Conservation (phyloP, 192 early-diverging fungal species). For the Tieghemiomyces parasiticus region DNA sequence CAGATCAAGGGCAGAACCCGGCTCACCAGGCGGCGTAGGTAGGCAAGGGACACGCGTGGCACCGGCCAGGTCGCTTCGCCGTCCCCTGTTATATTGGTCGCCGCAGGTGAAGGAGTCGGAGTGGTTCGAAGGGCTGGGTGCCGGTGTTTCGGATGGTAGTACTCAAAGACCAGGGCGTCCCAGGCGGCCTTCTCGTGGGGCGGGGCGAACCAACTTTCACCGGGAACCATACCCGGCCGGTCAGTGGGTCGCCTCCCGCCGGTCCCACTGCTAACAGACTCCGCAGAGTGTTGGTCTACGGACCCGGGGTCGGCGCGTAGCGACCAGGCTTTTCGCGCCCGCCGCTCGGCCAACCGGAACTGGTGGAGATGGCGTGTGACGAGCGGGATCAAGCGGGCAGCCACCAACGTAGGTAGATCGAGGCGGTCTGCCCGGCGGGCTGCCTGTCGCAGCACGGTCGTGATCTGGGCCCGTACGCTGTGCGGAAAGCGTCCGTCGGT, state of each 20-base stretch:
- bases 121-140: conserved; percentile 46
- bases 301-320: not conserved
- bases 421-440: conserved; percentile 17
- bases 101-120: no score
- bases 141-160: conserved; percentile 36
- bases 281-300: no score
- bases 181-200: conserved; percentile 25
- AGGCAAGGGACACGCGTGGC: conserved; percentile 32
- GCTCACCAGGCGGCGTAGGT: conserved; percentile 46
- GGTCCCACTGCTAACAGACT: no score
- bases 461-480: conserved; percentile 18
- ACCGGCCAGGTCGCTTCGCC: conserved; percentile 13
- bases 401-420: conserved; percentile 44
- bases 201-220: conserved; percentile 32
- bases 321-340: conserved; percentile 10
- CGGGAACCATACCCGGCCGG: conserved; percentile 24
- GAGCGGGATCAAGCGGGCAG: conserved; percentile 46
- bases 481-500: conserved; percentile 26
- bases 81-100: no score
- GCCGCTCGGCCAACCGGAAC: conserved; percentile 40
- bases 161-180: conserved; percentile 36
- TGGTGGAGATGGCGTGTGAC: conserved; percentile 57
- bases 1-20: conserved; percentile 47
- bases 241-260: no score
- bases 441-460: conserved; percentile 17